A percentile compares a stretch with the other conserved stretches of the same genome.
These are phyloP conservation scores for Cercospora canescens DNA, from an alignment of 2,329 filamentous ascomycete species.

Conservation along the genomic window DNA sequence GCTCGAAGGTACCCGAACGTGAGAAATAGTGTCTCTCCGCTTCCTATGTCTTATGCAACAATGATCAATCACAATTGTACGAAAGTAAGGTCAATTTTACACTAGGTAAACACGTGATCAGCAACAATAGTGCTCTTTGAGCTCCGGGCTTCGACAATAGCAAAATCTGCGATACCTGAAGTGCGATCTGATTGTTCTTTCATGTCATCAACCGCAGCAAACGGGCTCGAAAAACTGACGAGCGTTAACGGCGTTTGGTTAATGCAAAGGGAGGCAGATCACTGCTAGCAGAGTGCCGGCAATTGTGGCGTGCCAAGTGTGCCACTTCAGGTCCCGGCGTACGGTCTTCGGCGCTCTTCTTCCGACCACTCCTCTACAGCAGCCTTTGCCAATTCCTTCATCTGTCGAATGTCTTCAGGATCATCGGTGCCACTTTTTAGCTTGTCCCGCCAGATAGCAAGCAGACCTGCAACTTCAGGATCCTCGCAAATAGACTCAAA, in stretches of 20 bases:
- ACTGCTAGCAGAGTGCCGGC: neutral
- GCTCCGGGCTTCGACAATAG: neutral
- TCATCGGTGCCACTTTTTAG: constrained; percentile 32
- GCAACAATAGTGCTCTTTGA: neutral
- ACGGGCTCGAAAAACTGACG: neutral
- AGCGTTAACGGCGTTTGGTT: neutral
- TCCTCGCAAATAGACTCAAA: constrained; percentile 27
- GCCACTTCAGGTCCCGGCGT: constrained; percentile 14
- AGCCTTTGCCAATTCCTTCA: constrained; percentile 29
- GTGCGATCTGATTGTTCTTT: neutral
- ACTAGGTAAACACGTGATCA: no score
- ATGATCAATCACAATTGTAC: neutral
- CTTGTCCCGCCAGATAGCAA: constrained; percentile 32
- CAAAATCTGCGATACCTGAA: neutral
- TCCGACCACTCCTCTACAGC: constrained; percentile 25
- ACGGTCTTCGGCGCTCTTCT: constrained; percentile 4
- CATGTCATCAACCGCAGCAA: neutral
- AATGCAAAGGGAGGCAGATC: neutral
- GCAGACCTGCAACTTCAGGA: constrained; percentile 24
- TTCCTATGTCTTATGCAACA: neutral
- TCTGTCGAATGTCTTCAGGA: constrained; percentile 27
- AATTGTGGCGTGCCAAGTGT: neutral
- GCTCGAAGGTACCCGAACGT: neutral
- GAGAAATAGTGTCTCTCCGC: neutral
- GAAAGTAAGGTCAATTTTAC: neutral